Conservation (phyloP, 1,284 basidiomycete species). For the Cryptococcus hybrid region DNA sequence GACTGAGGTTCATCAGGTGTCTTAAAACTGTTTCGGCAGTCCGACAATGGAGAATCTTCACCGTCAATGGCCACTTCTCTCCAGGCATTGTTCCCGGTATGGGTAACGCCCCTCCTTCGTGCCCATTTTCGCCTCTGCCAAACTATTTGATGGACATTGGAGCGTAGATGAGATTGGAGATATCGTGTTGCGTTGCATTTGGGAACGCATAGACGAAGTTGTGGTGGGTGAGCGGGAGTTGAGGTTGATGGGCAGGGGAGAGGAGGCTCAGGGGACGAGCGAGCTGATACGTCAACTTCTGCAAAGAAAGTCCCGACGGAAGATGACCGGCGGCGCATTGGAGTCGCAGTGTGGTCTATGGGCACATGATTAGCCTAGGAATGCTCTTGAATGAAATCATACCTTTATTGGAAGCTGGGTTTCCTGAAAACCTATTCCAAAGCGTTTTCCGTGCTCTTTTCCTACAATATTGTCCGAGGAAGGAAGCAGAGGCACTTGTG, state of each 20-base stretch:
- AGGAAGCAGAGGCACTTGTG: constrained; percentile 27
- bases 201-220: constrained; percentile 17
- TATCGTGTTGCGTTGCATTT: constrained; percentile 1
- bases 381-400: constrained; percentile 1
- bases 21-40: neutral
- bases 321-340: constrained; percentile 22
- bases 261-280: neutral
- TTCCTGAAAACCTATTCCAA: constrained; percentile 36
- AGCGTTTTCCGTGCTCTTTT: constrained; percentile 16
- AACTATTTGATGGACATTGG: constrained; percentile 32
- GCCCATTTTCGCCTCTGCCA: constrained; percentile 11
- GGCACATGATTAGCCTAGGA: neutral
- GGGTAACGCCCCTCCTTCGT: no score
- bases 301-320: constrained; percentile 14
- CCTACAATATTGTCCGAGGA: constrained; percentile 16
- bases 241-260: constrained; percentile 30
- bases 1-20: constrained; percentile 21
- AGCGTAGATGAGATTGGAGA: constrained; percentile 21
- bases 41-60: constrained; percentile 6
- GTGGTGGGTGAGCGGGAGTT: constrained; percentile 25
- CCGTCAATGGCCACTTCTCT: constrained; percentile 8
- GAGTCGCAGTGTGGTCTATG: neutral
- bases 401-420: constrained; percentile 3
- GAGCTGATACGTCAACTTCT: no score
- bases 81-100: neutral